Percentiles rank a stretch among this genome's conserved stretches.
Evolutionary conservation across 331 rosid species (phyloP).

Genomic region (Quercus phellos): DNA sequence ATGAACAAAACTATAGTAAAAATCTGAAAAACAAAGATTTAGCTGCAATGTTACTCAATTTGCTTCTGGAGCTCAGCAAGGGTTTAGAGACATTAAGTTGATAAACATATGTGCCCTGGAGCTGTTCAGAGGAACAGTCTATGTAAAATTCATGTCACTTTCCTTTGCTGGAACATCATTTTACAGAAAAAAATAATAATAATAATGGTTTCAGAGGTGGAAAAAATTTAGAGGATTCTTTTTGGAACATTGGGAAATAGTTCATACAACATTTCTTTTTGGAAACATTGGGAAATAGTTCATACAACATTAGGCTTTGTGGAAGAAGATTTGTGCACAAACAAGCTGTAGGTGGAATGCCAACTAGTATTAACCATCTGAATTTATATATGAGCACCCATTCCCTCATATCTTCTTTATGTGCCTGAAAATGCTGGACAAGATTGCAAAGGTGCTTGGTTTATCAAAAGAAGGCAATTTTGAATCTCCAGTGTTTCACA

Average conservation of each 20-base stretch:
- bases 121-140: neutral
- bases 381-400: neutral
- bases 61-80: neutral
- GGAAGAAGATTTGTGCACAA: neutral
- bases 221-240: neutral
- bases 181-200: neutral
- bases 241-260: neutral
- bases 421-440: neutral
- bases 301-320: neutral
- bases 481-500: neutral
- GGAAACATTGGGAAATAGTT: neutral
- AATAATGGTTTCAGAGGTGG: neutral
- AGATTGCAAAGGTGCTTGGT: neutral
- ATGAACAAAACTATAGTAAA: neutral
- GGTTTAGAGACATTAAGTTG: neutral
- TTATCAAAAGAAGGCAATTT: neutral
- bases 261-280: neutral
- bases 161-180: neutral
- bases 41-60: neutral
- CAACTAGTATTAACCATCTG: neutral
- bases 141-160: neutral
- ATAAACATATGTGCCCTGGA: neutral
- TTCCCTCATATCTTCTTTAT: neutral
- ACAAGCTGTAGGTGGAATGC: neutral
- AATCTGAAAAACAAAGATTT: neutral